Percentiles rank a stretch among this genome's conserved stretches.
phyloP scores from a whole-genome alignment of 768 basidiomycete genomes.

The Podaxis sp. region DNA sequence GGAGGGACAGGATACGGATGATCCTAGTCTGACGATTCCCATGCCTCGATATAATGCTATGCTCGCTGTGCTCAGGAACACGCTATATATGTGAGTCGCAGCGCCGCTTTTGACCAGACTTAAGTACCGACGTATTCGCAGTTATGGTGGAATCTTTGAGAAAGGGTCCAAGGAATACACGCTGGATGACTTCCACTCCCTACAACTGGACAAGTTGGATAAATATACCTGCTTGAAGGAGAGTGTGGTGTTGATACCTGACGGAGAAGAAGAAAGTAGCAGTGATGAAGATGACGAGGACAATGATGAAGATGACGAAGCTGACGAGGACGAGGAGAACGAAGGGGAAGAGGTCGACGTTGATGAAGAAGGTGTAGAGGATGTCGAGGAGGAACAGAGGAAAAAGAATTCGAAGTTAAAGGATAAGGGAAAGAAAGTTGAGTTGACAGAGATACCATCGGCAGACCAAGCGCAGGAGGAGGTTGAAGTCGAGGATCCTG shows the following conservation, averaged over 20 bases:
- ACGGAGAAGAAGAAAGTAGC: constrained; percentile 62
- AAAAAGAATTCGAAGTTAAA: constrained; percentile 24
- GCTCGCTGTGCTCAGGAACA: constrained; percentile 82
- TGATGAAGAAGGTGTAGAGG: constrained; percentile 34
- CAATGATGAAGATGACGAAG: constrained; percentile 56
- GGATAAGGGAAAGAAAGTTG: constrained; percentile 20
- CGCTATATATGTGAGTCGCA: constrained; percentile 73
- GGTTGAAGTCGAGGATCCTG: constrained; percentile 4
- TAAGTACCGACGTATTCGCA: constrained; percentile 23
- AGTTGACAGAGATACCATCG: constrained; percentile 11
- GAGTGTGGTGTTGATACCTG: constrained; percentile 59
- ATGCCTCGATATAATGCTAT: constrained; percentile 84
- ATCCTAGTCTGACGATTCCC: constrained; percentile 64
- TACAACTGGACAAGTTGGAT: constrained; percentile 86
- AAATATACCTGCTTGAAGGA: constrained; percentile 71
- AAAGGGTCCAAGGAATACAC: constrained; percentile 82
- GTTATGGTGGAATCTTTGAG: constrained; percentile 90
- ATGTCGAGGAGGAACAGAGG: constrained; percentile 20
- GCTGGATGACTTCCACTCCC: constrained; percentile 81
- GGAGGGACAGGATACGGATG: constrained; percentile 50
- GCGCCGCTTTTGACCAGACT: neutral
- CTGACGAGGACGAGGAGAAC: constrained; percentile 39
- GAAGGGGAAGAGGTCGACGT: constrained; percentile 48
- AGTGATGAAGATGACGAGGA: constrained; percentile 61
- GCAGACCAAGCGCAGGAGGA: neutral